These are phyloP conservation scores for Quercus tomentella DNA, from an alignment of 331 rosid genomes.

Conservation along the genomic window DNA sequence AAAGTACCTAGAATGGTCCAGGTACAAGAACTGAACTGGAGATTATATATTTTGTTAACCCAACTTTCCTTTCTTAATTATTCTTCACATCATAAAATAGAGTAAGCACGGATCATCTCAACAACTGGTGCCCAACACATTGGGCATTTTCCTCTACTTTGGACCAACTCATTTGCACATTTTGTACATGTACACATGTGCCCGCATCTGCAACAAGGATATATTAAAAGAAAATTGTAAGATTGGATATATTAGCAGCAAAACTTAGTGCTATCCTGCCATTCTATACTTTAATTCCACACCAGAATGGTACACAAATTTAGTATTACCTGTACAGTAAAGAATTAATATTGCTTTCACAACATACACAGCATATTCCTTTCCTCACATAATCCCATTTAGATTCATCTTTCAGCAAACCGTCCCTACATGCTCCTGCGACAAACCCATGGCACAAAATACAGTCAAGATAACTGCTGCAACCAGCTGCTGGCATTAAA, in stretches of 20 bases:
- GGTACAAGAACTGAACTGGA: conserved; percentile 1
- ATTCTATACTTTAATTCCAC: neutral
- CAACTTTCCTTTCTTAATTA: neutral
- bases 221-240: conserved; percentile 2
- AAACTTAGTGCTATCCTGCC: neutral
- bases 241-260: neutral
- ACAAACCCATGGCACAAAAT: neutral
- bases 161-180: conserved; percentile 76
- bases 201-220: conserved; percentile 67
- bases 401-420: conserved; percentile 48
- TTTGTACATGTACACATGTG: conserved; percentile 95
- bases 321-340: conserved; percentile 77
- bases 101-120: conserved; percentile 92
- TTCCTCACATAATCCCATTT: conserved; percentile 93
- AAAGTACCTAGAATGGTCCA: neutral
- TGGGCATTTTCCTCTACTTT: conserved; percentile 73
- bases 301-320: neutral
- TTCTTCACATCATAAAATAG: conserved; percentile 29
- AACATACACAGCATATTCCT: conserved; percentile 88
- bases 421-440: conserved; percentile 45
- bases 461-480: neutral
- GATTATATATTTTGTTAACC: conserved; percentile 25
- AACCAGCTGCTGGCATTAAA: neutral
- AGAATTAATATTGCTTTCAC: conserved; percentile 70
- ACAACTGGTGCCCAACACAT: conserved; percentile 95